Evolutionary conservation across 768 basidiomycete species (phyloP).

Genomic region (Tricholoma furcatifolium): DNA sequence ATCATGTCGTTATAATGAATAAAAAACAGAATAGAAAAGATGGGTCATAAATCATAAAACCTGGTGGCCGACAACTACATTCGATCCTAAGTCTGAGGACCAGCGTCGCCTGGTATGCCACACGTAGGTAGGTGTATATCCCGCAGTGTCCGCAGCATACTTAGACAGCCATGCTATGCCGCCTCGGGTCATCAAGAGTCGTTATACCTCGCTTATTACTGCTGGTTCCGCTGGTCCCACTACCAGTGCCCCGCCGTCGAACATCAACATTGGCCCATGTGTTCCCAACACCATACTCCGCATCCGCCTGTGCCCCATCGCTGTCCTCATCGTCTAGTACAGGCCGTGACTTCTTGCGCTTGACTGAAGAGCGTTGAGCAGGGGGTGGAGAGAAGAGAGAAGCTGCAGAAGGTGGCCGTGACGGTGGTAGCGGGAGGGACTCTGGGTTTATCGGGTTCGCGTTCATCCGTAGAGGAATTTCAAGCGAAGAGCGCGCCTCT

Average conservation of each 20-base stretch:
- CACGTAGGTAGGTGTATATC: not conserved
- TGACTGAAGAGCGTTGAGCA: constrained; percentile 31
- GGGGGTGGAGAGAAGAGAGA: constrained; percentile 33
- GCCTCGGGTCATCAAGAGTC: constrained; percentile 51
- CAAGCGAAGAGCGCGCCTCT: constrained; percentile 39
- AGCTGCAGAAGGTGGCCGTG: constrained; percentile 33
- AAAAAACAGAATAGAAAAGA: constrained; percentile 1
- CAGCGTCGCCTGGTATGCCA: not conserved
- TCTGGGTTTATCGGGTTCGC: constrained; percentile 30
- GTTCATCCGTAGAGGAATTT: constrained; percentile 22
- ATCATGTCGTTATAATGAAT: constrained; percentile 11
- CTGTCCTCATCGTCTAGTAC: constrained; percentile 54
- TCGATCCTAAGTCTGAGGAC: not conserved
- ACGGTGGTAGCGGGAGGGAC: constrained; percentile 33
- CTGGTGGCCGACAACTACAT: not conserved
- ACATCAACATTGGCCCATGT: constrained; percentile 58
- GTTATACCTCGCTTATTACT: constrained; percentile 30
- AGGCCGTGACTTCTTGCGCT: constrained; percentile 55
- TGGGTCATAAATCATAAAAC: not conserved
- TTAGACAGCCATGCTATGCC: constrained; percentile 70
- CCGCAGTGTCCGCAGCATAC: constrained; percentile 8
- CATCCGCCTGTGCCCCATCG: constrained; percentile 72
- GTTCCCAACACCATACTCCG: constrained; percentile 41
- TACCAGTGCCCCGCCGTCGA: constrained; percentile 43
- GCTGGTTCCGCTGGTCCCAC: constrained; percentile 18